phyloP scores from a whole-genome alignment of 768 basidiomycete species.

The Mycena capillaripes region DNA sequence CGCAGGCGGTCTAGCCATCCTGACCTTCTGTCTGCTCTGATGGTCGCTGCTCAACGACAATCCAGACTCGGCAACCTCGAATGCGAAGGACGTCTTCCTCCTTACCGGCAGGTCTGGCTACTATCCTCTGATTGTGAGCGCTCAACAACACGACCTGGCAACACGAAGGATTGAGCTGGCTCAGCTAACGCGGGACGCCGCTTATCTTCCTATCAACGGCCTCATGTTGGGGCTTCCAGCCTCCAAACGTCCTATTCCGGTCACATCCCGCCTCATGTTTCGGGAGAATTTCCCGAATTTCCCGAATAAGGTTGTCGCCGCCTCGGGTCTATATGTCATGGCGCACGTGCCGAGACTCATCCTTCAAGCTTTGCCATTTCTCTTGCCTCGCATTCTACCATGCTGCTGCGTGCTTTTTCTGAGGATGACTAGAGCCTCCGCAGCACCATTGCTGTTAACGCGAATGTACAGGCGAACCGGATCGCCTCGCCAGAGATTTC shows the following conservation, averaged over 20 bases:
- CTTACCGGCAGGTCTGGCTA: too few species aligned
- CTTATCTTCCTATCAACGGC: slow-evolving; percentile 22
- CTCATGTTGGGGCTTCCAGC: slow-evolving; percentile 27
- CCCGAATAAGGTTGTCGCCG: not conserved
- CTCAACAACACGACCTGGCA: slow-evolving; percentile 1
- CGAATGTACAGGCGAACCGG: not conserved
- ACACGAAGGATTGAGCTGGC: slow-evolving; percentile 9
- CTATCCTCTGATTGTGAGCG: too few species aligned
- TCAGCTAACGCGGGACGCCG: slow-evolving; percentile 24
- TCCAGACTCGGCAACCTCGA: not conserved
- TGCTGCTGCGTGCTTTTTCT: not conserved
- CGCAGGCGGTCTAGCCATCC: not conserved
- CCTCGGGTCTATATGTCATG: not conserved
- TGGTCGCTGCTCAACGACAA: not conserved
- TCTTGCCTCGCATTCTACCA: not conserved
- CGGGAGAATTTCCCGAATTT: slow-evolving; percentile 30
- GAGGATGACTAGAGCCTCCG: too few species aligned
- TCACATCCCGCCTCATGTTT: slow-evolving; percentile 30
- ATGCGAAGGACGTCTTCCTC: not conserved
- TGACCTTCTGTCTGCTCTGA: not conserved
- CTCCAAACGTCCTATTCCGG: slow-evolving; percentile 19
- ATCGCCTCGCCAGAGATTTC: not conserved
- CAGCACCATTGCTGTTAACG: not conserved
- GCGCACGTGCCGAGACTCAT: slow-evolving; percentile 5
- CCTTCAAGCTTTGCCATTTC: not conserved